These are phyloP conservation scores for Phytophthora podocarpi DNA, from an alignment of 352 stramenopile species.

Conservation along the genomic window DNA sequence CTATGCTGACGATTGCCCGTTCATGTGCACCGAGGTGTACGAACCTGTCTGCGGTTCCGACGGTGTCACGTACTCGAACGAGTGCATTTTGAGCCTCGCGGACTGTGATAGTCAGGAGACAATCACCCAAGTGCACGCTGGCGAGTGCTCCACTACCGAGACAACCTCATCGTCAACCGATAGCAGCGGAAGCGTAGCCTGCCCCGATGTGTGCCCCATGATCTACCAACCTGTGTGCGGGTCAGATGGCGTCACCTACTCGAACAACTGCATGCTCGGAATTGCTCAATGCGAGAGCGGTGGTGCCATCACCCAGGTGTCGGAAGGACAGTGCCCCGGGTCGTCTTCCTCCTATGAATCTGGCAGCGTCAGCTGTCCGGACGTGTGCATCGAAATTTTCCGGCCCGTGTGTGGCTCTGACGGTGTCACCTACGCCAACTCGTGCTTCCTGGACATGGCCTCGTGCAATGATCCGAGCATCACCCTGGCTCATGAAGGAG, in stretches of 20 bases:
- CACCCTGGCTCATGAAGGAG: conserved; percentile 38
- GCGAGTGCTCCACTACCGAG: not conserved
- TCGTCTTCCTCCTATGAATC: not conserved
- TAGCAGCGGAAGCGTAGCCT: not conserved
- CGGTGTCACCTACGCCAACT: conserved; percentile 18
- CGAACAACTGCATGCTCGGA: conserved; percentile 57
- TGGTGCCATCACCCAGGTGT: conserved; percentile 16
- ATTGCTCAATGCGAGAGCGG: conserved; percentile 29
- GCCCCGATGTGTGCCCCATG: conserved; percentile 27
- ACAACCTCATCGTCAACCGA: not conserved
- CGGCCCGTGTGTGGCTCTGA: conserved; percentile 25
- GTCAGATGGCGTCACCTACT: conserved; percentile 58
- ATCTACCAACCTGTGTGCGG: conserved; percentile 57
- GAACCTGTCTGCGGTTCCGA: conserved; percentile 19
- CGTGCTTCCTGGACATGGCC: conserved; percentile 24
- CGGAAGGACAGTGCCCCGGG: conserved; percentile 26
- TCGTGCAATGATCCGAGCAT: conserved; percentile 26
- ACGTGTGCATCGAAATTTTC: conserved; percentile 12
- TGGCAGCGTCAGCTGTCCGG: not conserved
- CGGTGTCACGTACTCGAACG: conserved; percentile 28
- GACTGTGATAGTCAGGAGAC: conserved; percentile 11
- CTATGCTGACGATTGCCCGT: conserved; percentile 2
- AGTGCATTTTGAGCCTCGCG: conserved; percentile 14
- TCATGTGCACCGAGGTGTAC: conserved; percentile 1
- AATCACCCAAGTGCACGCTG: conserved; percentile 15